Conservation (phyloP, 1,284 basidiomycete genomes). For the Pascua sp. region DNA sequence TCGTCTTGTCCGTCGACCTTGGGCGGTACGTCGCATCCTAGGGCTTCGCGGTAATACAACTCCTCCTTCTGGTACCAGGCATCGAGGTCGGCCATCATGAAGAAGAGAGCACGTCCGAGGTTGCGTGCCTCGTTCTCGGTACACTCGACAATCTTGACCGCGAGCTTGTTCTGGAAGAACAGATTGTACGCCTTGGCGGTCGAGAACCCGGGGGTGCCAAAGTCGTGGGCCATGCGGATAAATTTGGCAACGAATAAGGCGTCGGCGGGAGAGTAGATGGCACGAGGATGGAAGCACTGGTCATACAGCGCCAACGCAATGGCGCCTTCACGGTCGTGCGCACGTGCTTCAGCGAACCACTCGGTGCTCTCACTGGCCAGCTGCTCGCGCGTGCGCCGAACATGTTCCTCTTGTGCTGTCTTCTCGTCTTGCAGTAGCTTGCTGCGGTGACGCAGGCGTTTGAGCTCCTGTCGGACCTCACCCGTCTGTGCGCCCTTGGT, state of each 20-base stretch:
- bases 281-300: slow-evolving; percentile 88
- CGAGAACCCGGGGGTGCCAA: slow-evolving; percentile 81
- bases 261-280: slow-evolving; percentile 89
- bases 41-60: slow-evolving; percentile 50
- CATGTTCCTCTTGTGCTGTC: slow-evolving; percentile 35
- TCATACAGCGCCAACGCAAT: slow-evolving; percentile 53
- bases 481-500: slow-evolving; percentile 17
- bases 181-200: slow-evolving; percentile 82
- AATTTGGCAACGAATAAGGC: slow-evolving; percentile 92
- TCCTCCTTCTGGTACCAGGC: slow-evolving; percentile 71
- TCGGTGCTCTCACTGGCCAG: slow-evolving; percentile 80
- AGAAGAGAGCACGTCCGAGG: slow-evolving; percentile 82
- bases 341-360: slow-evolving; percentile 70
- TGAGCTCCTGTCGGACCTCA: slow-evolving; percentile 22
- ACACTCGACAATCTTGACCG: slow-evolving; percentile 81
- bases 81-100: slow-evolving; percentile 69
- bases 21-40: slow-evolving; percentile 51
- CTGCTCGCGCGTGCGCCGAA: slow-evolving; percentile 58
- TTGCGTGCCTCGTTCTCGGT: slow-evolving; percentile 96
- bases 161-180: slow-evolving; percentile 78
- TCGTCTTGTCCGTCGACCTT: slow-evolving; percentile 52
- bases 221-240: slow-evolving; percentile 77
- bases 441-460: slow-evolving; percentile 26
- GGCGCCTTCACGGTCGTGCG: slow-evolving; percentile 16
- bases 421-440: slow-evolving; percentile 36